A percentile compares a stretch with the other conserved stretches of the same genome.
Conservation (phyloP, 495 filamentous ascomycete species). For the Sordaria brevicollis region DNA sequence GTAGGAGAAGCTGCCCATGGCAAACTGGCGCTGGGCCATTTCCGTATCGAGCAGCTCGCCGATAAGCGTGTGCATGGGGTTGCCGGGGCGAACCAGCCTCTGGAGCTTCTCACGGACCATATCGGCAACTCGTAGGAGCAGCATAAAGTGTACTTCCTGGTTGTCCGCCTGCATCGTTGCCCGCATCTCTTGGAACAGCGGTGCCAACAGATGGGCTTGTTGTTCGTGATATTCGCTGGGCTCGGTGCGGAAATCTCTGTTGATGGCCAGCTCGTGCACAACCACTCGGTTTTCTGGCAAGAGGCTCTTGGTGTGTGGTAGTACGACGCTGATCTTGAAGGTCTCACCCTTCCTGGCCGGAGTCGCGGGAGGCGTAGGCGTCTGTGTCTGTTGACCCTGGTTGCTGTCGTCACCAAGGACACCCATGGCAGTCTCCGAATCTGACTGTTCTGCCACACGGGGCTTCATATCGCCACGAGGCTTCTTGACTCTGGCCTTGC, state of each 20-base stretch:
- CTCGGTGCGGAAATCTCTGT: conserved; percentile 62
- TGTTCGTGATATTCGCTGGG: conserved; percentile 40
- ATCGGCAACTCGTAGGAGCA: conserved; percentile 78
- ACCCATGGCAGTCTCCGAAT: conserved; percentile 26
- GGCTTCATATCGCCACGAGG: conserved; percentile 61
- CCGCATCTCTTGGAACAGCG: conserved; percentile 71
- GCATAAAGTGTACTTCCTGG: conserved; percentile 48
- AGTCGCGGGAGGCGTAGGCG: conserved; percentile 33
- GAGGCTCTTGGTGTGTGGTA: conserved; percentile 30
- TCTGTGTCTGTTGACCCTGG: conserved; percentile 22
- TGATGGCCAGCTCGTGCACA: conserved; percentile 85
- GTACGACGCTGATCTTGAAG: conserved; percentile 30
- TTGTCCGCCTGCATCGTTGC: conserved; percentile 59
- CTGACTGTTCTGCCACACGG: conserved; percentile 42
- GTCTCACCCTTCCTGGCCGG: conserved; percentile 24
- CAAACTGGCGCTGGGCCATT: conserved; percentile 64
- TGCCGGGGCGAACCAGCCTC: conserved; percentile 66
- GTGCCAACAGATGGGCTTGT: conserved; percentile 40
- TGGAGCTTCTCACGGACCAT: conserved; percentile 76
- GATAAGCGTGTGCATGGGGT: conserved; percentile 73
- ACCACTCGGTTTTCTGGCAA: conserved; percentile 77
- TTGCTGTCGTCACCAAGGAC: conserved; percentile 23
- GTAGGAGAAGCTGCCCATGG: conserved; percentile 80
- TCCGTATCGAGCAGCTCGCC: conserved; percentile 77
- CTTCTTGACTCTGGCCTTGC: conserved; percentile 60